Evolutionary conservation across 345 rosid species (phyloP).

Genomic region (Lepidium africanum): DNA sequence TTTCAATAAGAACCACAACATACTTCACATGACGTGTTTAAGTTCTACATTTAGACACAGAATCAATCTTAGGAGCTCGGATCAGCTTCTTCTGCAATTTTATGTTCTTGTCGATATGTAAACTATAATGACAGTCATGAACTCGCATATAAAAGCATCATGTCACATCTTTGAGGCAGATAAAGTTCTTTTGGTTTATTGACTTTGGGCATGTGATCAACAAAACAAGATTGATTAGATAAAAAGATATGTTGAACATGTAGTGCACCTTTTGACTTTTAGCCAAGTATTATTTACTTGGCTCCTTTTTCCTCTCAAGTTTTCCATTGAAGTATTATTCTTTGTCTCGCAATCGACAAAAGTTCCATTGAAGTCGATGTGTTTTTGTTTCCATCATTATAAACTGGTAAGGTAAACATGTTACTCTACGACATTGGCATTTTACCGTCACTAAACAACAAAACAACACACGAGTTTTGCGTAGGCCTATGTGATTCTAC

Average conservation of each 20-base stretch:
- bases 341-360: background rate
- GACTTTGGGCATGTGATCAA: background rate
- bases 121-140: background rate
- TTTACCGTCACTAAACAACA: too few relatives aligned
- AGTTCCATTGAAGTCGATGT: too few relatives aligned
- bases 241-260: background rate
- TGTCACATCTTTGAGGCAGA: background rate
- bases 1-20: background rate
- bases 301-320: background rate
- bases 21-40: background rate
- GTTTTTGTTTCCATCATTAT: too few relatives aligned
- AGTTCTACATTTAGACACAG: background rate
- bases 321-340: background rate
- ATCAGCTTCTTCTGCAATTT: background rate
- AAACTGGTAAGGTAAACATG: too few relatives aligned
- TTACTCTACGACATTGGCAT: too few relatives aligned
- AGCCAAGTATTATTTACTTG: background rate
- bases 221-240: background rate
- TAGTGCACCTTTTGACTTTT: background rate
- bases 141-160: background rate
- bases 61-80: background rate
- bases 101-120: background rate
- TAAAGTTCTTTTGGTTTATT: background rate
- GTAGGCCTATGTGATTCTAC: too few relatives aligned
- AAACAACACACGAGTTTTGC: too few relatives aligned